Conservation (phyloP, 2,329 filamentous ascomycete species). For the Penicillium corylophilum region DNA sequence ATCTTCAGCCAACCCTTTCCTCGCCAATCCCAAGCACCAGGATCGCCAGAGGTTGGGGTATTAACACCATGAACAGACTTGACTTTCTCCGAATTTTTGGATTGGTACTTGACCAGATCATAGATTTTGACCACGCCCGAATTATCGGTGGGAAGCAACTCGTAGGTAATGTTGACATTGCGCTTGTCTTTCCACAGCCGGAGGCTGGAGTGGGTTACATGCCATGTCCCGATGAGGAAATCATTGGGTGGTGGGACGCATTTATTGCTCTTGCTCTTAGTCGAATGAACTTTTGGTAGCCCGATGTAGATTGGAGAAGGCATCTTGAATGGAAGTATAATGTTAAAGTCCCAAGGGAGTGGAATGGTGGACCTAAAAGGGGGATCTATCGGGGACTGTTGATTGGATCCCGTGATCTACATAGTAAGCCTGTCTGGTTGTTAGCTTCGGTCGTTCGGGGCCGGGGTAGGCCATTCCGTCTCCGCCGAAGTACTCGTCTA, state of each 20-base stretch:
- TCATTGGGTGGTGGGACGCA: slow-evolving; percentile 11
- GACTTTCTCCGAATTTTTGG: slow-evolving; percentile 12
- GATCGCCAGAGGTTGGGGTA: slow-evolving; percentile 13
- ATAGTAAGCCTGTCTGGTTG: background rate
- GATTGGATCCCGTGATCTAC: background rate
- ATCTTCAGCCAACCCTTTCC: slow-evolving; percentile 73
- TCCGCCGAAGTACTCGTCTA: too few species aligned
- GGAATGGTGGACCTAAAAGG: background rate
- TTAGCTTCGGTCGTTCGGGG: too few species aligned
- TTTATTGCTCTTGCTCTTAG: background rate
- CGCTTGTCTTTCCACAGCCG: slow-evolving; percentile 24
- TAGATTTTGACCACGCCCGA: slow-evolving; percentile 13
- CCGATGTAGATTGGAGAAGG: background rate
- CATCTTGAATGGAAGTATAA: background rate
- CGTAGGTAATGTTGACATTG: slow-evolving; percentile 26
- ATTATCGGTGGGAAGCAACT: slow-evolving; percentile 6
- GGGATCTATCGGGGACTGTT: too few species aligned
- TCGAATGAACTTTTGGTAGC: background rate
- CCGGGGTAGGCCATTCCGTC: too few species aligned
- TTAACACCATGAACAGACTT: slow-evolving; percentile 19
- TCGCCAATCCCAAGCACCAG: slow-evolving; percentile 68
- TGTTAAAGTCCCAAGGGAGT: background rate
- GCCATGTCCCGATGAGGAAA: slow-evolving; percentile 23
- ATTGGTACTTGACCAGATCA: slow-evolving; percentile 21
- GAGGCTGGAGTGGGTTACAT: slow-evolving; percentile 24